Evolutionary conservation across 352 stramenopile species (phyloP), one percentile per base, ranked within the genome.

Genomic region (Pythium phragmiticola): DNA sequence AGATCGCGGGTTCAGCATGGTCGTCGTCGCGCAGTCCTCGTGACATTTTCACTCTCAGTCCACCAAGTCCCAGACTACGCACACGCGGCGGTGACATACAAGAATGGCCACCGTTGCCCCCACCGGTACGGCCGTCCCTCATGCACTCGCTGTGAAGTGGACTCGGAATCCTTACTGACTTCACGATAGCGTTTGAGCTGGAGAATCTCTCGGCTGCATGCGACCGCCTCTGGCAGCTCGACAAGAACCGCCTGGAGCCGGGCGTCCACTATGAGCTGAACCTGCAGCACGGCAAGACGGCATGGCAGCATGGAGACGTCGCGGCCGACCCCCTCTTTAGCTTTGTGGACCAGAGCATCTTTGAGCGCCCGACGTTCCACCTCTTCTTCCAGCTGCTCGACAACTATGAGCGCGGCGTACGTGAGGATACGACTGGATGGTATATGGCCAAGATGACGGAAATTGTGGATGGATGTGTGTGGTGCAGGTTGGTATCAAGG

Each of bases 191-290:
- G 73, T 57, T 76, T 69, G 73, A 88, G 49, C 59, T 78, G 11
- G 54, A 70, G 42, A 62, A 75, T 68, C 68, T 92, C 21, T 93
- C 84, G 45, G 65, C 76, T 23, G 82, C 90, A 5, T 92, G 85
- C 72, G 83, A 97, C 69, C 82, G 88, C 48, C 83, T 98, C 33
- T 98, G 95, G 95, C 77, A 96, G 55, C 80, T 98, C 19, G 95
- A 98, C 80, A 72, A 69, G 41, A 96, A 98, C 69, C 76, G 84
- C 19, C 80, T 98, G 7, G 76, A 85, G 53, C 90, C 94, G 0
- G 80, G 87, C 57, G 77, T 89, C 45, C 86, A 99, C 72, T 99
- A 98, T 63, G 73, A 82, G 52, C 91, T 99, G 51, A 93, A 98
- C 68, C 76, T 99, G 13, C 94, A 99, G 75, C 74, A 87, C 17